Base-by-base conservation (phyloP, 495 filamentous ascomycete species). In the Stereocaulon alpinum region DNA sequence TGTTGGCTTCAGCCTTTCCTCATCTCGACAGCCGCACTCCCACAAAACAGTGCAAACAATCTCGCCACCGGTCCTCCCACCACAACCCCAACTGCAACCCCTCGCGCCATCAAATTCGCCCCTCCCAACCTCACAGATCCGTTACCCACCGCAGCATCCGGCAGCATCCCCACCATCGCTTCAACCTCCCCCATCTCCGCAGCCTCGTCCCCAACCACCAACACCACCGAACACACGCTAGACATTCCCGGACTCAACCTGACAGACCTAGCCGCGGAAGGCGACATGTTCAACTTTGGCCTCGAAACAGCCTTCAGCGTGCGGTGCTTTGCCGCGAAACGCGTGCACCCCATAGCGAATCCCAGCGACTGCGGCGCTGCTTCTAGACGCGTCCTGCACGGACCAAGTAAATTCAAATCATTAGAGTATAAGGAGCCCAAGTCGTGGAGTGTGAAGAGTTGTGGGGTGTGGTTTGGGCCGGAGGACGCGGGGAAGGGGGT, bases 401-500 rank as follows among this genome's bases (percentile, higher is more conserved):
- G 3, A 24, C 1, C 24, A 24, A 24, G 3, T 1, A 24, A 1
- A 3, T 1, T 34, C 1, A n/a, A 0, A 9, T 5, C 24, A 4
- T 27, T 34, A 30, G 32, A 2, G 3, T 51, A 29, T 15, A 30
- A 27, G 17, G 48, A 1, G 29, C 7, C 48, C 9, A n/a, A 9
- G 15, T 18, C 15, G 6, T 51, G 48, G 48, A 34, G 0, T 15
- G 4, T 1, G 5, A 3, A n/a, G 6, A 51, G 30, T 7, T 51
- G 48, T 20, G 27, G 14, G 4, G 2, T 51, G 27, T 6, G 34
- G 5, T 18, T 51, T 14, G 14, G 7, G 5, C 48, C 48, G 2
- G 2, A 34, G 2, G 18, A 1, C 15, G 1, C 0, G 29, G 20
- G 0, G 7, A n/a, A 4, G 1, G 10, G 11, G 1, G 48, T 9